These are phyloP conservation scores for Suhomyces kunorum DNA, from an alignment of 1,139 yeast species.

Conservation along the genomic window DNA sequence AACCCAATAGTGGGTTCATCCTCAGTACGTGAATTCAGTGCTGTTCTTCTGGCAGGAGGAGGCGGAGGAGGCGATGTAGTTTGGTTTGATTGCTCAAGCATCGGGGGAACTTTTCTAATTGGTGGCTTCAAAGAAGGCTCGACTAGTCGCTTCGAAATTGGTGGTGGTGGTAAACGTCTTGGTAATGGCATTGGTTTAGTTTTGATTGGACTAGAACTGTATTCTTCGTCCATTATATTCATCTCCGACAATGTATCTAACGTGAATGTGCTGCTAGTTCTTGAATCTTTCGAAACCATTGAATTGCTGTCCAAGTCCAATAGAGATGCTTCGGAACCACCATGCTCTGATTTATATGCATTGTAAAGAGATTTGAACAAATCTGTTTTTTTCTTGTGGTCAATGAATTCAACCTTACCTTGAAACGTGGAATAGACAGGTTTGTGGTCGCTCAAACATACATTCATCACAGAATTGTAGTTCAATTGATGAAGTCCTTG, in stretches of 20 bases:
- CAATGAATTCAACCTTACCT: conserved; percentile 64
- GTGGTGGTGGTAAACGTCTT: conserved; percentile 44
- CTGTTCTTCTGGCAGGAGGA: conserved; percentile 25
- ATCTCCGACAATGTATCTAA: conserved; percentile 38
- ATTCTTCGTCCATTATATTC: conserved; percentile 36
- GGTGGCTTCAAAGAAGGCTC: conserved; percentile 9
- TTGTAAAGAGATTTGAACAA: conserved; percentile 37
- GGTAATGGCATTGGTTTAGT: conserved; percentile 20
- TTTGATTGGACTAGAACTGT: conserved; percentile 13
- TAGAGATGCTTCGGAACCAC: conserved; percentile 22
- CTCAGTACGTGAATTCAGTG: neutral
- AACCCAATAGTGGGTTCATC: conserved; percentile 35
- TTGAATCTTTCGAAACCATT: conserved; percentile 18
- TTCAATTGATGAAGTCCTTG: conserved; percentile 56
- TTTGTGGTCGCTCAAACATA: conserved; percentile 82
- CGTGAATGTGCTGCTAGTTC: conserved; percentile 22
- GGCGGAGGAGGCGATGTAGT: conserved; percentile 28
- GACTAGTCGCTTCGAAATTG: conserved; percentile 26
- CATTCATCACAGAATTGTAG: conserved; percentile 56
- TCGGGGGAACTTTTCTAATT: conserved; percentile 29
- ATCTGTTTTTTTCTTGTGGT: conserved; percentile 36
- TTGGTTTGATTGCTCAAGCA: conserved; percentile 16
- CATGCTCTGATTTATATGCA: conserved; percentile 35
- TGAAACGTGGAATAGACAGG: conserved; percentile 82
- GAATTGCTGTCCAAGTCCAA: conserved; percentile 22